Percentiles rank a stretch among this genome's conserved stretches.
These are phyloP conservation scores for Rasamsonia emersonii DNA, from an alignment of 2,329 filamentous ascomycete genomes.

Conservation along the genomic window DNA sequence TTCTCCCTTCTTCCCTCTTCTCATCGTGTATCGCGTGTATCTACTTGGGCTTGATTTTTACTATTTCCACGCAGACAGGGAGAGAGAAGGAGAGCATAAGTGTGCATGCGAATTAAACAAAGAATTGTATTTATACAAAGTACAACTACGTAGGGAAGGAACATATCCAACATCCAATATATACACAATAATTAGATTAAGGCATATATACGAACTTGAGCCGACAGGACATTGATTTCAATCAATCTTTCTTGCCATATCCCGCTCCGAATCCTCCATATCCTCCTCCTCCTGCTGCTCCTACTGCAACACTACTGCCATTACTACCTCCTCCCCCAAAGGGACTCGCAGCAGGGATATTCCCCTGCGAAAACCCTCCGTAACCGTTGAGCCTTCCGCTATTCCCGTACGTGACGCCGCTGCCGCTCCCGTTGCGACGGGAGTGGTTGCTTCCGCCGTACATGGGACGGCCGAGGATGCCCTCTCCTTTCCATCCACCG, in stretches of 20 bases:
- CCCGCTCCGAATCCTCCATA: conserved; percentile 32
- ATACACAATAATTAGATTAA: conserved; percentile 3
- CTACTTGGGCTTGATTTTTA: too few species aligned
- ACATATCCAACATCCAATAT: conserved; percentile 1
- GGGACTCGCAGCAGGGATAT: conserved; percentile 17
- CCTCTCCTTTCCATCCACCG: conserved; percentile 35
- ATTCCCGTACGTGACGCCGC: conserved; percentile 48
- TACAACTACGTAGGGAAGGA: background rate
- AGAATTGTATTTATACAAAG: background rate
- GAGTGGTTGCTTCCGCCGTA: conserved; percentile 26
- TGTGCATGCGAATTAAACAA: background rate
- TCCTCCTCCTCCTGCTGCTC: conserved; percentile 12
- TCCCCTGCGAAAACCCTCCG: conserved; percentile 44
- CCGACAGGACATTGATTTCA: background rate
- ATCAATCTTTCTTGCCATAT: conserved; percentile 37
- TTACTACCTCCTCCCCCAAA: too few species aligned
- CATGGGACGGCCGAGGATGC: conserved; percentile 39
- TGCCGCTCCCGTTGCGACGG: conserved; percentile 32
- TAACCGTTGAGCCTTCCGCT: conserved; percentile 47
- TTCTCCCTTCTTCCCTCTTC: background rate
- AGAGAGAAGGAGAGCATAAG: too few species aligned
- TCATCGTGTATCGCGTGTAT: too few species aligned
- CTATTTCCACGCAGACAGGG: too few species aligned
- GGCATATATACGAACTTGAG: background rate
- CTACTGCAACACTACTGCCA: too few species aligned